These are phyloP conservation scores for Rachicladosporium sp. DNA, from an alignment of 2,329 filamentous ascomycete genomes.

Conservation along the genomic window DNA sequence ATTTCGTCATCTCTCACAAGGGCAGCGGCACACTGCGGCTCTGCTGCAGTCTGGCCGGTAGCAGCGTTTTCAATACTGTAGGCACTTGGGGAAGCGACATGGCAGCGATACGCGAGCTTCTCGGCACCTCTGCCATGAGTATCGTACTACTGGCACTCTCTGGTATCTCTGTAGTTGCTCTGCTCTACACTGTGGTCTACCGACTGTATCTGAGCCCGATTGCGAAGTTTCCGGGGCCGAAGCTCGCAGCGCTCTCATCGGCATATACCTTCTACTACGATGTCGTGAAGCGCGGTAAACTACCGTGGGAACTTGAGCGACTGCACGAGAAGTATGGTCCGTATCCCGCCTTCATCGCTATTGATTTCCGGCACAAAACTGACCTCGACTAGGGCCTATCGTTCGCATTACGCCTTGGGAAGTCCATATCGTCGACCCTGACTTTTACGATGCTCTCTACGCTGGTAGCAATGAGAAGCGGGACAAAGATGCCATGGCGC, in stretches of 20 bases:
- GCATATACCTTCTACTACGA: slow-evolving; percentile 28
- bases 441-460: slow-evolving; percentile 20
- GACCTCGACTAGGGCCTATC: slow-evolving; percentile 19
- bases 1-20: no score
- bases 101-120: no score
- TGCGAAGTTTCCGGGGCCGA: slow-evolving; percentile 24
- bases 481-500: slow-evolving; percentile 8
- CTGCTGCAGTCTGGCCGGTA: no score
- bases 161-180: no score
- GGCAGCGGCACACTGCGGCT: no score
- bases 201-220: slow-evolving; percentile 12
- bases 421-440: slow-evolving; percentile 31
- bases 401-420: slow-evolving; percentile 32
- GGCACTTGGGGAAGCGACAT: no score
- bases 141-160: no score
- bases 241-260: slow-evolving; percentile 23
- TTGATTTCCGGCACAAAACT: neutral
- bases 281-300: slow-evolving; percentile 12
- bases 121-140: no score
- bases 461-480: slow-evolving; percentile 10
- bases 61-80: no score
- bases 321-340: slow-evolving; percentile 26
- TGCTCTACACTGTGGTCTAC: no score
- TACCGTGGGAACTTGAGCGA: slow-evolving; percentile 12
- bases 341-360: neutral